Conservation (phyloP, 1,139 yeast species). For the Lodderomyces pseudojiufengensis region DNA sequence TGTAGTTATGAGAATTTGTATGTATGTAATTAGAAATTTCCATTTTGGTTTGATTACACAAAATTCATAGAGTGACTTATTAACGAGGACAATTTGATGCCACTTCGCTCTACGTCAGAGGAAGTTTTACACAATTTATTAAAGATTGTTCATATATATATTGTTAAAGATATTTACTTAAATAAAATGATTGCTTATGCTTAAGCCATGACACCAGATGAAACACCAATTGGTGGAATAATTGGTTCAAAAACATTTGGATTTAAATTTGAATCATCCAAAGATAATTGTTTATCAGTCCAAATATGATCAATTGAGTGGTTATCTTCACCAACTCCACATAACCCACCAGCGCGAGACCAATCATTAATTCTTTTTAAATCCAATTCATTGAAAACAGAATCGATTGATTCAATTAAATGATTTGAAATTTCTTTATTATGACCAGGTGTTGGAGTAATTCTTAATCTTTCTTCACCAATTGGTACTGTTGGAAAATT, state of each 20-base stretch:
- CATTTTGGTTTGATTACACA: too few species aligned
- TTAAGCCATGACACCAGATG: conserved; percentile 52
- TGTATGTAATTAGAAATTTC: too few species aligned
- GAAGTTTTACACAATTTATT: too few species aligned
- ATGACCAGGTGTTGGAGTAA: conserved; percentile 98
- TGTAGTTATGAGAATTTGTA: too few species aligned
- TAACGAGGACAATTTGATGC: too few species aligned
- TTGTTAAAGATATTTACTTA: too few species aligned
- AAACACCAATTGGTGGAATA: conserved; percentile 58
- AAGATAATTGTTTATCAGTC: conserved; percentile 74
- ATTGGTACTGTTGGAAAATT: conserved; percentile 97
- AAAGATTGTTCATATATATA: too few species aligned
- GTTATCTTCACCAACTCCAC: conserved; percentile 73
- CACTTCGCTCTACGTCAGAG: too few species aligned
- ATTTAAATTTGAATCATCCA: conserved; percentile 60
- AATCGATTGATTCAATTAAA: conserved; percentile 73
- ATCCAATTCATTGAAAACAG: conserved; percentile 70
- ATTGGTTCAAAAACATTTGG: conserved; percentile 61
- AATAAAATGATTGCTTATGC: too few species aligned
- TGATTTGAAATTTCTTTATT: conserved; percentile 70
- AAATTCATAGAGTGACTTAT: too few species aligned
- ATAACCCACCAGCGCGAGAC: conserved; percentile 75
- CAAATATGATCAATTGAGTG: conserved; percentile 59
- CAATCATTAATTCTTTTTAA: conserved; percentile 78
- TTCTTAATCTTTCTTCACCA: conserved; percentile 92